Evolutionary conservation across 768 basidiomycete genomes (phyloP), one percentile per base, ranked within the genome.

Genomic region (Suillus plorans): DNA sequence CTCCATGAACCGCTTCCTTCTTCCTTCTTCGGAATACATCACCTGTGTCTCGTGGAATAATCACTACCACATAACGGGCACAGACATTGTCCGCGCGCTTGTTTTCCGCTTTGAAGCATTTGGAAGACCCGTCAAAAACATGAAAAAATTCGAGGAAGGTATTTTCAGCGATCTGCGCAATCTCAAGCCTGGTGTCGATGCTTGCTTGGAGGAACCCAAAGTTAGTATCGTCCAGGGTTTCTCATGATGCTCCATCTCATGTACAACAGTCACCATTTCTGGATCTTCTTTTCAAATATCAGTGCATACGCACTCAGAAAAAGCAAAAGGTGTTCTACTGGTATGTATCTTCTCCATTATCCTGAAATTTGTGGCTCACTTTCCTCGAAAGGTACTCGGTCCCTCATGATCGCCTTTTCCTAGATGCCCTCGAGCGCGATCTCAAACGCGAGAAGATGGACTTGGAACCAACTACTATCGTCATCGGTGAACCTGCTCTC

Each of bases 241-340:
- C 18, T 18, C 6, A 31, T 41, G 39, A 61, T 47, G 8, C 25
- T 3, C 20, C 25, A 20, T 63, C 70, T 73, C 64, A 62, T 66
- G 42, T 28, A 13, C 31, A 64, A 16, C 72, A 97, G 95, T 92
- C 93, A 55, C 90, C 92, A 0, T 96, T 98, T 79, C 82, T 98
- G 20, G 96, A 98, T 70, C 84, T 96, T 34, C 80, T 98, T 12
- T 97, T 97, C 86, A 95, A 96, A 76, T 95, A 92, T 70, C 94
- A 96, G 74, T 97, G 95, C 74, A 97, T 98, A 69, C 88, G 96
- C 45, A 98, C 96, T 1, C 96, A 98, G 76, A 98, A 97, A 84
- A 98, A 97, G 80, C 96, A 97, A 80, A 95, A 98, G 76, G 96
- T 98, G n/a, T 98, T 97, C 73, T 97, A 93, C 76, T 98, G 96